Base-by-base conservation (phyloP, 306 rosid species). In the Gillenia trifoliata region DNA sequence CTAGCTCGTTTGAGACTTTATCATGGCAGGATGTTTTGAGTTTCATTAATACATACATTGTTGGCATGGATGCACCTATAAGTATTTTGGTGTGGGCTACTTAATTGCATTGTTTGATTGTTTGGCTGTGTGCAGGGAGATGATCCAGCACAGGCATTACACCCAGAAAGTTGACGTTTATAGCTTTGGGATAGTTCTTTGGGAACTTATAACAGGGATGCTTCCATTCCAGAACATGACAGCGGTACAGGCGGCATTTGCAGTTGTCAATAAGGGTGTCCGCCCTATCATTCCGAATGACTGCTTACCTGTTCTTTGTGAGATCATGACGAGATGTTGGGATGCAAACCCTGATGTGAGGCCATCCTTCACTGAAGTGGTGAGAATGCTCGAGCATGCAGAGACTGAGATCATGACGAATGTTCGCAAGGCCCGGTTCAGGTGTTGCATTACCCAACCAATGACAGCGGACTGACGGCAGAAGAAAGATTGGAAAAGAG, bases 191-290 rank as follows among this genome's bases (percentile, higher is more conserved):
- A 94, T 94, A 55, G 99, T 94, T 64, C 97, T 94, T 25, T 94
- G 99, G 99, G 99, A 94, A 67, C 97, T 94, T 65, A 92, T 94
- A 5, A 92, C 99, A 1, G 99, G 99, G 63, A 86, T 91, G 96
- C 97, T 94, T 68, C 99, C 99, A 1, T 94, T 94, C 83, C 96
- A 89, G 88, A 94, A 94, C 85, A 94, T 94, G 99, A 94, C 99
- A 25, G 99, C 99, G 11, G 99, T 94, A 64, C 99, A 94, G 85
- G 99, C 99, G 29, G 99, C 99, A n/a, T 94, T 94, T 90, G 99
- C 99, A 23, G 99, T 94, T 29, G 99, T 94, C 55, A 90, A 94
- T 87, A 86, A 80, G 77, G 87, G 92, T 69, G 96, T 94, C 65
- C 97, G 99, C 33, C 99, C 99, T 0, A 82, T 84, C 74, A 75